Percentiles rank a stretch among this genome's conserved stretches.
phyloP scores from a whole-genome alignment of 2,329 filamentous ascomycete genomes.

The Chaetomiaceae sp. region DNA sequence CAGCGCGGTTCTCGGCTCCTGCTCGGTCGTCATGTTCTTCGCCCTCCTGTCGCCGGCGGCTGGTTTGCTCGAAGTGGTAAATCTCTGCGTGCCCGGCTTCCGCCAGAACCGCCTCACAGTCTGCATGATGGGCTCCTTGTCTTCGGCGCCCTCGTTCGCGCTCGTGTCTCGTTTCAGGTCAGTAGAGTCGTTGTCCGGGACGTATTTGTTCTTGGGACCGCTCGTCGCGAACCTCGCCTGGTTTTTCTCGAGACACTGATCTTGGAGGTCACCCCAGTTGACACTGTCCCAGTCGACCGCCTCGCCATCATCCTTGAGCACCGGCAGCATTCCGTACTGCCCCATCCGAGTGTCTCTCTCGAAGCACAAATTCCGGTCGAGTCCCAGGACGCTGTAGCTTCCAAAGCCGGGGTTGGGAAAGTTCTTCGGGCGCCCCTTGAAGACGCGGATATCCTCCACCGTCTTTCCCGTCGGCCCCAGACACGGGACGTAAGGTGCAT shows the following conservation, averaged over 20 bases:
- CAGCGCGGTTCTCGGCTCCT: slow-evolving; percentile 62
- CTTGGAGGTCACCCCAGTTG: slow-evolving; percentile 67
- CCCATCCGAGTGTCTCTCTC: slow-evolving; percentile 67
- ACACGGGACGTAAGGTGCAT: slow-evolving; percentile 60
- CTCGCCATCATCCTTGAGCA: slow-evolving; percentile 42
- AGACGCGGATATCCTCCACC: slow-evolving; percentile 59
- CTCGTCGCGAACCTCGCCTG: slow-evolving; percentile 54
- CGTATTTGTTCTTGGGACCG: slow-evolving; percentile 37
- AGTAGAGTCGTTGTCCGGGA: neutral
- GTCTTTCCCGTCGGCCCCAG: slow-evolving; percentile 58
- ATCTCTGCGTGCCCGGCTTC: slow-evolving; percentile 1
- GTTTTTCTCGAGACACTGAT: slow-evolving; percentile 62
- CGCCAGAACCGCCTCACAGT: slow-evolving; percentile 32
- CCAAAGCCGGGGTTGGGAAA: slow-evolving; percentile 62
- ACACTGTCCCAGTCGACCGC: slow-evolving; percentile 58
- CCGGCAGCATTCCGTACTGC: slow-evolving; percentile 55
- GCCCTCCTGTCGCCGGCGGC: too few species aligned
- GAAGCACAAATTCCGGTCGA: slow-evolving; percentile 62
- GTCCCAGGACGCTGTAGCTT: slow-evolving; percentile 54
- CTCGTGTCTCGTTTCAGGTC: slow-evolving; percentile 8
- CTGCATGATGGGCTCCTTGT: slow-evolving; percentile 2
- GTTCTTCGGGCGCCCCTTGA: slow-evolving; percentile 54
- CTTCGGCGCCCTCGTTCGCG: neutral
- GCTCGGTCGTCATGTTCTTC: slow-evolving; percentile 6
- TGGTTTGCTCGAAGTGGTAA: too few species aligned